Conservation (phyloP, 2,329 filamentous ascomycete genomes). For the Cladosporium velox region DNA sequence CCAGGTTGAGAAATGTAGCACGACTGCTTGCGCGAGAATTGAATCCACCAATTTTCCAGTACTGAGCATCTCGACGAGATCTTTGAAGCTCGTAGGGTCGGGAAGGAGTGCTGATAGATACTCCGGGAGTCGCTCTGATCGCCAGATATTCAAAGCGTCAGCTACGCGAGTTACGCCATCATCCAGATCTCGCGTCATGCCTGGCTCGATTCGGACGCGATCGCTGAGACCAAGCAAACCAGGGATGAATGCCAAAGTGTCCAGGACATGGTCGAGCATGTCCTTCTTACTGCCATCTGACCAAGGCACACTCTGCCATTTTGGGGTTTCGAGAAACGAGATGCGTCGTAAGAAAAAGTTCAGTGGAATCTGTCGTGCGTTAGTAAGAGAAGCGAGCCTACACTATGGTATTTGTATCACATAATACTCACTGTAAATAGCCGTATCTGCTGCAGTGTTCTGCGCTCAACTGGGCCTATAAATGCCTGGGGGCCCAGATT, state of each 20-base stretch:
- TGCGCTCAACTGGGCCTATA: neutral
- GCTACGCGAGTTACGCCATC: neutral
- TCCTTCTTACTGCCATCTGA: neutral
- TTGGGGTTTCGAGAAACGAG: neutral
- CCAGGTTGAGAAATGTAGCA: slow-evolving; percentile 9
- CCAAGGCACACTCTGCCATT: slow-evolving; percentile 3
- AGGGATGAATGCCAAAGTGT: slow-evolving; percentile 4
- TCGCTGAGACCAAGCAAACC: neutral
- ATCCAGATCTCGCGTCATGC: neutral
- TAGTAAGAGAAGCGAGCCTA: neutral
- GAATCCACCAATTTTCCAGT: neutral
- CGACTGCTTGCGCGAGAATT: neutral
- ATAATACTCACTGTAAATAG: neutral
- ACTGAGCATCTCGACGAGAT: neutral
- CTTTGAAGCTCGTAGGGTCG: neutral
- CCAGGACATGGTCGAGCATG: neutral
- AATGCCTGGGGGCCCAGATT: neutral
- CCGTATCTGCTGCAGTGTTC: neutral
- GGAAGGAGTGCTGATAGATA: neutral
- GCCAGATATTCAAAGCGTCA: neutral
- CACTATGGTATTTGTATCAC: neutral
- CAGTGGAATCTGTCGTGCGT: neutral
- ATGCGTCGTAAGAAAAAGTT: neutral
- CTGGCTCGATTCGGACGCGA: neutral
- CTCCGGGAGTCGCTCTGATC: neutral